phyloP scores from a whole-genome alignment of 106 monocot genomes.

The Allium sativum region DNA sequence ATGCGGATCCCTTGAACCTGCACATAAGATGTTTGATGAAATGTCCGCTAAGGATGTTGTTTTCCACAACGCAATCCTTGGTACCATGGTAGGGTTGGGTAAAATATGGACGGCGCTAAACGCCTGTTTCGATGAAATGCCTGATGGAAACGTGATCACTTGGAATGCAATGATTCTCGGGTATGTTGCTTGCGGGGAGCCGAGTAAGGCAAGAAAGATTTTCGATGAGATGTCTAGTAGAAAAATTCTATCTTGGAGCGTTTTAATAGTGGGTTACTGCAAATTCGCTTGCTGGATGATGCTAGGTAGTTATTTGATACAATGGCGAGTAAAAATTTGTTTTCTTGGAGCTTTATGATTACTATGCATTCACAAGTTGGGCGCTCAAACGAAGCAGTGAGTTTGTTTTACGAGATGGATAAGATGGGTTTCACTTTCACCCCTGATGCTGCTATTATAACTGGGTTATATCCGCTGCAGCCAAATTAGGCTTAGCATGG shows the following conservation, averaged over 20 bases:
- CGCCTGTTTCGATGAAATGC: conserved; percentile 34
- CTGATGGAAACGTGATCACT: conserved; percentile 21
- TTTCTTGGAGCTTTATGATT: conserved; percentile 48
- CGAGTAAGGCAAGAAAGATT: conserved; percentile 14
- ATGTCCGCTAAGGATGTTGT: conserved; percentile 23
- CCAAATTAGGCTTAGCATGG: conserved; percentile 26
- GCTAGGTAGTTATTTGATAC: conserved; percentile 32
- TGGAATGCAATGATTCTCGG: conserved; percentile 48
- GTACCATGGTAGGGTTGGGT: conserved; percentile 31
- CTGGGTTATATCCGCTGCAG: conserved; percentile 38
- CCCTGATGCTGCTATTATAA: conserved; percentile 38
- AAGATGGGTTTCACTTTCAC: conserved; percentile 14
- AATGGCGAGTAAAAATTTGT: conserved; percentile 39
- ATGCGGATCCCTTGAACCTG: conserved; percentile 9
- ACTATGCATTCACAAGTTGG: conserved; percentile 37
- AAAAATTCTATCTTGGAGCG: conserved; percentile 36
- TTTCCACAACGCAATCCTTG: conserved; percentile 36
- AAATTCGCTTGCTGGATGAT: conserved; percentile 21
- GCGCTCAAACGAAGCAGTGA: conserved; percentile 24
- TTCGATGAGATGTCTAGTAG: conserved; percentile 31
- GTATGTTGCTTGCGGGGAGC: conserved; percentile 24
- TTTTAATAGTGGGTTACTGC: conserved; percentile 33
- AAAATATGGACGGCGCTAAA: conserved; percentile 16
- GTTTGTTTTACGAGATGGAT: conserved; percentile 33
- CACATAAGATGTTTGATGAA: conserved; percentile 19